Conservation (phyloP, 1,284 basidiomycete genomes). For the Austroboletus sp. region DNA sequence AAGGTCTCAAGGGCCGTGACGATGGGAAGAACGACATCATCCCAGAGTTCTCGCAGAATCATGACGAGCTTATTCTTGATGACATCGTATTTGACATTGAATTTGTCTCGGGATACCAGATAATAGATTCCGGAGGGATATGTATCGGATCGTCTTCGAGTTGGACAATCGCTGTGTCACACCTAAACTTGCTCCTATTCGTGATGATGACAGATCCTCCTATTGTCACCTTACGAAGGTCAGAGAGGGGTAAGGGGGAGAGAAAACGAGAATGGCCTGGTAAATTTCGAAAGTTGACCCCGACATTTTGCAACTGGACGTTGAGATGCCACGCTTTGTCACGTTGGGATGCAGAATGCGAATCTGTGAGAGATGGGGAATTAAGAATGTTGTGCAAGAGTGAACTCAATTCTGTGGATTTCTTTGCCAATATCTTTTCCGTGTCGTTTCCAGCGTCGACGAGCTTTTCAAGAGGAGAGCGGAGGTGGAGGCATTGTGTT, state of each 20-base stretch:
- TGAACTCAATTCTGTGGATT: not conserved
- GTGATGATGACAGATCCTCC: not conserved
- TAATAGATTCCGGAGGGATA: slow-evolving; percentile 6
- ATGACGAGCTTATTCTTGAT: not conserved
- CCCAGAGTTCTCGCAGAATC: slow-evolving; percentile 26
- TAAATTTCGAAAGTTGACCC: not conserved
- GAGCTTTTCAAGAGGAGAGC: not conserved
- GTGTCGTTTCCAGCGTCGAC: not conserved
- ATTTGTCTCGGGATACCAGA: not conserved
- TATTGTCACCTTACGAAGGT: not conserved
- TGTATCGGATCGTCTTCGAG: slow-evolving; percentile 7
- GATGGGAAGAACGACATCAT: slow-evolving; percentile 21
- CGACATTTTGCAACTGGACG: not conserved
- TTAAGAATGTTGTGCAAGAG: not conserved
- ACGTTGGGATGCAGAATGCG: not conserved
- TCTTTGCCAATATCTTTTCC: not conserved
- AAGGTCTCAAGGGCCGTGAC: slow-evolving; percentile 12
- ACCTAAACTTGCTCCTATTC: not conserved
- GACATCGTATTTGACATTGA: not conserved
- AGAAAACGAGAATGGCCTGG: slow-evolving; percentile 16
- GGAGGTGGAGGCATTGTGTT: not conserved
- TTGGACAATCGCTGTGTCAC: slow-evolving; percentile 17
- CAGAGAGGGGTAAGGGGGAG: not conserved
- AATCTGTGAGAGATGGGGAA: not conserved
- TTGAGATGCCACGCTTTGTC: not conserved